A percentile compares a stretch with the other conserved stretches of the same genome.
These are phyloP conservation scores for Selaginella tamariscina DNA, from an alignment of 75 land plant species.

Conservation along the genomic window DNA sequence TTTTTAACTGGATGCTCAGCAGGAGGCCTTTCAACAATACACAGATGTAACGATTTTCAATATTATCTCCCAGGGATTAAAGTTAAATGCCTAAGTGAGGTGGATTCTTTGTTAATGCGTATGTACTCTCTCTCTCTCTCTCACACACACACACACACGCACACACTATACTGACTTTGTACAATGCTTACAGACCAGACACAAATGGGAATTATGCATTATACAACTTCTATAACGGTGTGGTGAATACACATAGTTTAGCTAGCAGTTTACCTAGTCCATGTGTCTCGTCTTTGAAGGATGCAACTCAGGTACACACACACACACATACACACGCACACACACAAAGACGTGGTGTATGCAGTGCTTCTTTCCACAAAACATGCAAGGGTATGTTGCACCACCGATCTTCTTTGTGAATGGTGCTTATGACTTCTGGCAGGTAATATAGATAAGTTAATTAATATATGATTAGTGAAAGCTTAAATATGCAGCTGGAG, in stretches of 20 bases:
- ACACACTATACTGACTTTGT: no score
- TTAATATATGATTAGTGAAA: background rate
- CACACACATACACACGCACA: background rate
- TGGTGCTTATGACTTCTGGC: background rate
- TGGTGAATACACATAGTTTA: background rate
- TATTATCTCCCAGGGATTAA: background rate
- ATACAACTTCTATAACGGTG: background rate
- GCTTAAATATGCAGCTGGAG: background rate
- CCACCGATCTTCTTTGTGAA: background rate
- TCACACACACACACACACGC: no score
- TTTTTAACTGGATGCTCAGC: background rate
- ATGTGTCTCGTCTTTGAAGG: background rate
- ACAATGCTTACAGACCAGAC: background rate
- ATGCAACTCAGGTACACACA: background rate
- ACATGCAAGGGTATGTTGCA: background rate
- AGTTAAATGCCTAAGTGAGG: slow-evolving; percentile 84
- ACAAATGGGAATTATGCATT: background rate
- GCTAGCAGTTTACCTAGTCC: background rate
- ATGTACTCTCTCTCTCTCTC: no score
- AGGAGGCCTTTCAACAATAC: background rate
- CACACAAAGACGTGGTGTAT: background rate
- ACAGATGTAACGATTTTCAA: background rate
- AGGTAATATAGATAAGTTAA: background rate
- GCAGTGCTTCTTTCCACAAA: background rate
- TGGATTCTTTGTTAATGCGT: slow-evolving; percentile 76